Evolutionary conservation across 2,329 filamentous ascomycete genomes (phyloP).

Genomic region (Clathrospora elynae): DNA sequence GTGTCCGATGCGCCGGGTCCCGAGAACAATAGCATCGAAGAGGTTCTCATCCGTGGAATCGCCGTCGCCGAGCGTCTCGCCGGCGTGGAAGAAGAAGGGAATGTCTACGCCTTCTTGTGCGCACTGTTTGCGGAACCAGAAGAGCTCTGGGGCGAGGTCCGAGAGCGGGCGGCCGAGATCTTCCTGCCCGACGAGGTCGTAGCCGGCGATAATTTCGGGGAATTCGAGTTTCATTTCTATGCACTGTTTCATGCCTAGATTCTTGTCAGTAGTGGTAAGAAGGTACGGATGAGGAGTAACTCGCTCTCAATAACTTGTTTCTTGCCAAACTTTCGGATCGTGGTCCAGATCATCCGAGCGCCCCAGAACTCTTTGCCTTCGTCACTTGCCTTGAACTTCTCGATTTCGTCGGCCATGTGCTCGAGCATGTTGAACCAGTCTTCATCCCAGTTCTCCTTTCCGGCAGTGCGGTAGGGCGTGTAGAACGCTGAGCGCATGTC

Average conservation of each 20-base stretch:
- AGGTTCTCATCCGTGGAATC: slow-evolving; percentile 80
- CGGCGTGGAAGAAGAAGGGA: slow-evolving; percentile 95
- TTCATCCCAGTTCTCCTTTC: slow-evolving; percentile 67
- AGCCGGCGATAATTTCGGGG: slow-evolving; percentile 81
- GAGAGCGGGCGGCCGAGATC: slow-evolving; percentile 75
- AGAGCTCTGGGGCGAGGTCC: slow-evolving; percentile 80
- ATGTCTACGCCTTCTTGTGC: slow-evolving; percentile 77
- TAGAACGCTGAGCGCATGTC: slow-evolving; percentile 80
- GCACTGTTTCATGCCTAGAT: slow-evolving; percentile 76
- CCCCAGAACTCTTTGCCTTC: slow-evolving; percentile 83
- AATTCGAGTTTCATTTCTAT: slow-evolving; percentile 79
- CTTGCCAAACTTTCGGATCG: slow-evolving; percentile 67
- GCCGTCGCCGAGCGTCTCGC: slow-evolving; percentile 82
- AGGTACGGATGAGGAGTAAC: slow-evolving; percentile 6
- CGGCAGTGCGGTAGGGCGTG: slow-evolving; percentile 69
- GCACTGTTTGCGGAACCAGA: slow-evolving; percentile 92
- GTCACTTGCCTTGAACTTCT: slow-evolving; percentile 72
- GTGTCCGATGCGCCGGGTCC: slow-evolving; percentile 87
- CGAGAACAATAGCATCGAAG: slow-evolving; percentile 85
- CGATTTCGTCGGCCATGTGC: slow-evolving; percentile 77
- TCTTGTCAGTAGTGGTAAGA: neutral
- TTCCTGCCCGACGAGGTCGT: slow-evolving; percentile 89
- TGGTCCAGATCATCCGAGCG: slow-evolving; percentile 82
- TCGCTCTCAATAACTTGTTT: slow-evolving; percentile 69
- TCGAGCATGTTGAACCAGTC: slow-evolving; percentile 73